phyloP scores from a whole-genome alignment of 2,329 filamentous ascomycete genomes.

The Phialocephala sp. region DNA sequence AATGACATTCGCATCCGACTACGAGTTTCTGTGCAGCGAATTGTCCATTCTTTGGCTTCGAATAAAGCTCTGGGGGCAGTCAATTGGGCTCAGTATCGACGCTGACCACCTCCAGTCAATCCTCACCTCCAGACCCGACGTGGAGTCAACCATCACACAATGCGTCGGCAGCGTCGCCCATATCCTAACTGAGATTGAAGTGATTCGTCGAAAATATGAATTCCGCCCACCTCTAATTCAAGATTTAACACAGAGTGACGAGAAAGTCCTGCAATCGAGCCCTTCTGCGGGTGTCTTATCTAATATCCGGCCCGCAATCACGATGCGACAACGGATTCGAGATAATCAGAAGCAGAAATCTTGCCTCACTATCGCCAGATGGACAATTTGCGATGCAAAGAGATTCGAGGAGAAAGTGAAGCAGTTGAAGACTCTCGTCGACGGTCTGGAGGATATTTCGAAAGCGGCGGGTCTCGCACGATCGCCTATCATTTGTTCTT shows the following conservation, averaged over 20 bases:
- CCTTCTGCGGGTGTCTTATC: slow-evolving; percentile 18
- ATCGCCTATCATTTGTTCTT: background rate
- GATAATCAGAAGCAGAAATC: slow-evolving; percentile 35
- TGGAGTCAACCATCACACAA: slow-evolving; percentile 31
- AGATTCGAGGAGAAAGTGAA: slow-evolving; percentile 35
- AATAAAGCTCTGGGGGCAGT: slow-evolving; percentile 35
- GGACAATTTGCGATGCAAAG: slow-evolving; percentile 33
- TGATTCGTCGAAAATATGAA: slow-evolving; percentile 34
- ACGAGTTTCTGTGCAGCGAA: slow-evolving; percentile 35
- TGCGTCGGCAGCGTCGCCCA: slow-evolving; percentile 29
- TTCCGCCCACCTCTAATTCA: slow-evolving; percentile 14
- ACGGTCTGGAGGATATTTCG: slow-evolving; percentile 33
- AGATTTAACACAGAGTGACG: background rate
- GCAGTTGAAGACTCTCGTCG: slow-evolving; percentile 32
- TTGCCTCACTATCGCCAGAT: slow-evolving; percentile 32
- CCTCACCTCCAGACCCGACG: slow-evolving; percentile 26
- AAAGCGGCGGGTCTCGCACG: slow-evolving; percentile 25
- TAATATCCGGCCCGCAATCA: slow-evolving; percentile 8
- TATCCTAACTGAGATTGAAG: slow-evolving; percentile 34
- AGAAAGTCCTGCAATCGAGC: slow-evolving; percentile 10
- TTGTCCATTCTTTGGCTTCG: slow-evolving; percentile 34
- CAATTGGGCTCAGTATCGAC: slow-evolving; percentile 29
- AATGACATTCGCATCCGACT: slow-evolving; percentile 33
- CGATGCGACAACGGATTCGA: slow-evolving; percentile 27
- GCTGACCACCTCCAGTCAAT: slow-evolving; percentile 20